phyloP scores from a whole-genome alignment of 2,329 filamentous ascomycete species.

The Paraphoma chrysanthemicola region DNA sequence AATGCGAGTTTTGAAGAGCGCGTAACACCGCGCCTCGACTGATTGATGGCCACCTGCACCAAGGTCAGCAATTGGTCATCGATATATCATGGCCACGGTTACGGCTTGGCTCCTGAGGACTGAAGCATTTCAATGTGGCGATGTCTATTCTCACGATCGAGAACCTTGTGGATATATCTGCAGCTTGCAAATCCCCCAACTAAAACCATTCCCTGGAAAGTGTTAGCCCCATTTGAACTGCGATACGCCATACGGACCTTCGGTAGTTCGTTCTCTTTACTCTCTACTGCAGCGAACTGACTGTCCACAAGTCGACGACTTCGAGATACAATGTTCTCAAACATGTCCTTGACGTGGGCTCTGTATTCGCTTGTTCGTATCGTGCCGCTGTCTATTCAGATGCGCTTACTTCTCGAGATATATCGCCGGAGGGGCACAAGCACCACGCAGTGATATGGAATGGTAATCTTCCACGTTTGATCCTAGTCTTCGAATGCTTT shows the following conservation, averaged over 20 bases:
- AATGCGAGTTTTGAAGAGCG: conserved; percentile 5
- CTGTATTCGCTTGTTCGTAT: not conserved
- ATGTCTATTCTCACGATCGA: conserved; percentile 4
- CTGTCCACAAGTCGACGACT: conserved; percentile 11
- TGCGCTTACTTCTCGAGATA: conserved; percentile 6
- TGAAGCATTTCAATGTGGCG: conserved; percentile 14
- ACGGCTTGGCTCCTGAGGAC: conserved; percentile 4
- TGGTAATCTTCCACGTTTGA: conserved; percentile 7
- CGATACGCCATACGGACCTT: not conserved
- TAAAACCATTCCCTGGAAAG: conserved; percentile 8
- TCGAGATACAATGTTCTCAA: conserved; percentile 9
- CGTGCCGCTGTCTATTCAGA: not conserved
- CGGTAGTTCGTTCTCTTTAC: not conserved
- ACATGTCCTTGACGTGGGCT: conserved; percentile 6
- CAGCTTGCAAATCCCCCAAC: conserved; percentile 19
- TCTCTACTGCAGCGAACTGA: conserved; percentile 2
- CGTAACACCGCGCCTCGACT: conserved; percentile 14
- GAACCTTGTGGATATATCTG: conserved; percentile 13
- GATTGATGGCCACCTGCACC: conserved; percentile 14
- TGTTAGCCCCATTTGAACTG: not conserved
- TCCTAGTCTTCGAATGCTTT: conserved; percentile 17
- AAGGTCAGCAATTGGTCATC: too few species aligned
- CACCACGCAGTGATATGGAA: conserved; percentile 7
- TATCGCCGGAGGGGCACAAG: conserved; percentile 5
- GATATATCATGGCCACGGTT: too few species aligned